Evolutionary conservation across 345 rosid species (phyloP).

Genomic region (Excoecaria cochinchinensis): DNA sequence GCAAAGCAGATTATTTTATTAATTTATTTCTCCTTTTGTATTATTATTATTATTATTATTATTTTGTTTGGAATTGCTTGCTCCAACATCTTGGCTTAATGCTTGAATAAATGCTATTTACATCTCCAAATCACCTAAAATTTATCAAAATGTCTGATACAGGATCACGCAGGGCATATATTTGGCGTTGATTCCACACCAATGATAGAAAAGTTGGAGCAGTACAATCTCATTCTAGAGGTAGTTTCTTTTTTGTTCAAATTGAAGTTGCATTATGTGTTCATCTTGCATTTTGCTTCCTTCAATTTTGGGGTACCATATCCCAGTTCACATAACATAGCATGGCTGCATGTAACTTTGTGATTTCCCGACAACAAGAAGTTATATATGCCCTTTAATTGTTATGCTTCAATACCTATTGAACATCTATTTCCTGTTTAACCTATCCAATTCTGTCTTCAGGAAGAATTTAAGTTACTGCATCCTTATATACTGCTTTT

Average conservation of each 20-base stretch:
- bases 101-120: background rate
- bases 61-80: background rate
- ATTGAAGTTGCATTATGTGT: background rate
- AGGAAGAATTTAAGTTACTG: background rate
- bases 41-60: background rate
- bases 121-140: background rate
- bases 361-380: background rate
- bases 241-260: slow-evolving; percentile 36
- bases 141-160: slow-evolving; percentile 18
- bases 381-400: background rate
- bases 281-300: slow-evolving; percentile 9
- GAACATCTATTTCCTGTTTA: background rate
- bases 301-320: background rate
- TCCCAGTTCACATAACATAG: background rate
- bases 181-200: slow-evolving; percentile 80
- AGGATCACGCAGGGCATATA: slow-evolving; percentile 98
- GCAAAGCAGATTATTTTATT: background rate
- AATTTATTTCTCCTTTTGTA: background rate
- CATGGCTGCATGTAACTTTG: background rate
- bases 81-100: background rate
- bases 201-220: slow-evolving; percentile 87
- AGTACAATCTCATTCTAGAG: slow-evolving; percentile 74
- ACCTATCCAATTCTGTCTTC: background rate
- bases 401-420: background rate
- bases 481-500: background rate